These are phyloP conservation scores for Fusarium nygamai DNA, from an alignment of 2,329 filamentous ascomycete species.

Conservation along the genomic window DNA sequence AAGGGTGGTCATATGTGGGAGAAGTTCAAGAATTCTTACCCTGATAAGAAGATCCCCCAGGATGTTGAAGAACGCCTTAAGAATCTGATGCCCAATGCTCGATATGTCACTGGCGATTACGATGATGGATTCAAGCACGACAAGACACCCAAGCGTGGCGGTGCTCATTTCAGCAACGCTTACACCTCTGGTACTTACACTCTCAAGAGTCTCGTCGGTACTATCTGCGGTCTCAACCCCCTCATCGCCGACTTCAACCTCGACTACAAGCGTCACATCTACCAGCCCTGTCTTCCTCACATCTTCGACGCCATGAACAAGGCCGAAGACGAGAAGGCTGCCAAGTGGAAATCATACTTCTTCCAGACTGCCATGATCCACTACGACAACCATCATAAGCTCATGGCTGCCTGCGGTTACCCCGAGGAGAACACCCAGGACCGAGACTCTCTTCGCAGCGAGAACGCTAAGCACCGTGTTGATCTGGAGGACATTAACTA, in stretches of 20 bases:
- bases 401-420: constrained; percentile 48
- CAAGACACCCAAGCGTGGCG: constrained; percentile 45
- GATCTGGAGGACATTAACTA: constrained; percentile 49
- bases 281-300: constrained; percentile 57
- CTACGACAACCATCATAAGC: constrained; percentile 49
- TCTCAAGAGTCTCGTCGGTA: constrained; percentile 54
- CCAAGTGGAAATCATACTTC: constrained; percentile 47
- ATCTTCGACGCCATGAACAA: constrained; percentile 49
- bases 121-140: constrained; percentile 47
- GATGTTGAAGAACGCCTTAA: constrained; percentile 42
- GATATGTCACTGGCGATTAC: constrained; percentile 50
- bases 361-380: constrained; percentile 47
- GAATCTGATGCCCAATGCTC: constrained; percentile 46
- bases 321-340: constrained; percentile 17
- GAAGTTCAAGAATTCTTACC: constrained; percentile 45
- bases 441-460: constrained; percentile 45
- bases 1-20: constrained; percentile 52
- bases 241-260: constrained; percentile 55
- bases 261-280: constrained; percentile 54
- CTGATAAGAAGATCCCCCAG: constrained; percentile 46
- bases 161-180: constrained; percentile 53
- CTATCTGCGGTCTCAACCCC: constrained; percentile 54
- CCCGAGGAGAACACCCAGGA: constrained; percentile 39
- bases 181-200: constrained; percentile 56
- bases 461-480: constrained; percentile 45